A percentile compares a stretch with the other conserved stretches of the same genome.
These are phyloP conservation scores for Colletotrichum melonis DNA, from an alignment of 2,329 filamentous ascomycete genomes.

Conservation along the genomic window DNA sequence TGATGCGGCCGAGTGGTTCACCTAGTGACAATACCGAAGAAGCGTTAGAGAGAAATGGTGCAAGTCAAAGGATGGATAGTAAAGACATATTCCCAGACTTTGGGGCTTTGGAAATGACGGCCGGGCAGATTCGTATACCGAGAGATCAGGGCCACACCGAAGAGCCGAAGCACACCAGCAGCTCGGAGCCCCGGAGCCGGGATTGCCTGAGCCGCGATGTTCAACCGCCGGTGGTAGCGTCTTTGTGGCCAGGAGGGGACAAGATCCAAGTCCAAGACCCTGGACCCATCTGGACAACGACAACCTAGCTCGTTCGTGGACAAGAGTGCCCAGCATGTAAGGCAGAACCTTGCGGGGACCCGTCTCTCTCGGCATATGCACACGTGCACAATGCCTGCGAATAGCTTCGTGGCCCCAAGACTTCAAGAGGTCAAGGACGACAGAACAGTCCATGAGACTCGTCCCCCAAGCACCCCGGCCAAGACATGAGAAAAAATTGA, in stretches of 20 bases:
- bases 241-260: neutral
- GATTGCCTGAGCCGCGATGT: neutral
- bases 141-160: neutral
- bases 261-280: neutral
- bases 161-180: neutral
- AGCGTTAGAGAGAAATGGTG: neutral
- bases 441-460: no score
- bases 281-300: neutral
- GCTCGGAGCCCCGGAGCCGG: neutral
- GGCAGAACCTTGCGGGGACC: neutral
- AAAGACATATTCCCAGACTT: neutral
- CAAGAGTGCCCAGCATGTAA: neutral
- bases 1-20: constrained; percentile 86
- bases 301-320: neutral
- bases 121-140: neutral
- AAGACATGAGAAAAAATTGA: constrained; percentile 42
- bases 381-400: neutral
- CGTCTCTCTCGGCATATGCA: constrained; percentile 3
- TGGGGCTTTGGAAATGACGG: neutral
- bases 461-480: neutral
- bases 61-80: neutral
- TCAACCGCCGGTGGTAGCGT: no score
- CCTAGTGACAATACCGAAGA: constrained; percentile 60
- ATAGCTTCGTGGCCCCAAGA: neutral
- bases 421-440: neutral